Percentiles rank a stretch among this genome's conserved stretches.
Conservation (phyloP, 352 stramenopile genomes). For the Detonula confervacea region DNA sequence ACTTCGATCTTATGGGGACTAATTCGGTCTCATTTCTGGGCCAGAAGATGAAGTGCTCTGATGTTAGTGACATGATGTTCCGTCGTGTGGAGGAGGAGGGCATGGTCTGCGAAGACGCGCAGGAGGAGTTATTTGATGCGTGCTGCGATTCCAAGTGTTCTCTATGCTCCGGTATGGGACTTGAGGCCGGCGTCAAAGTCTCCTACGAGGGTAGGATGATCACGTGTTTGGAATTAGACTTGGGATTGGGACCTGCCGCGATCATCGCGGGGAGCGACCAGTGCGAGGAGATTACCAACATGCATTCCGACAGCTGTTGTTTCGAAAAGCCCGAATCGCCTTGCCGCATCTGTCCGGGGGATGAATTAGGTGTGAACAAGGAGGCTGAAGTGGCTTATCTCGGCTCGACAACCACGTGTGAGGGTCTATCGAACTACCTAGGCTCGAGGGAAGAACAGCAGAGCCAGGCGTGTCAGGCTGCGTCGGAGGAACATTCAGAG, state of each 20-base stretch:
- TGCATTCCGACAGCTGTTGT: conserved; percentile 49
- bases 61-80: conserved; percentile 55
- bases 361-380: conserved; percentile 43
- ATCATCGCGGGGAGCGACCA: conserved; percentile 48
- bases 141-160: conserved; percentile 65
- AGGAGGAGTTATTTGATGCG: conserved; percentile 50
- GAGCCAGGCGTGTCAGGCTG: conserved; percentile 42
- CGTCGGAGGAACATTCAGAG: conserved; percentile 44
- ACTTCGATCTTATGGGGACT: conserved; percentile 62
- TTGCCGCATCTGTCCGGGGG: conserved; percentile 53
- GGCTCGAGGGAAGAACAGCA: conserved; percentile 59
- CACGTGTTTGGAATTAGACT: conserved; percentile 63
- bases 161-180: conserved; percentile 51
- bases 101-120: conserved; percentile 37
- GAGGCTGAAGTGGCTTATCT: conserved; percentile 52
- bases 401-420: conserved; percentile 59
- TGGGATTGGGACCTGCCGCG: conserved; percentile 43
- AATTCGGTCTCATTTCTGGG: conserved; percentile 51
- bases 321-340: conserved; percentile 56
- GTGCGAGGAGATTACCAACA: conserved; percentile 37
- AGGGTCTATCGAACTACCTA: conserved; percentile 64
- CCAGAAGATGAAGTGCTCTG: conserved; percentile 50
- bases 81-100: conserved; percentile 49
- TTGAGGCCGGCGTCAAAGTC: conserved; percentile 63
- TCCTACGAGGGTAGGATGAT: conserved; percentile 55